These are phyloP conservation scores for Akanthomyces uredinophilus DNA, from an alignment of 2,329 filamentous ascomycete species.

Conservation along the genomic window DNA sequence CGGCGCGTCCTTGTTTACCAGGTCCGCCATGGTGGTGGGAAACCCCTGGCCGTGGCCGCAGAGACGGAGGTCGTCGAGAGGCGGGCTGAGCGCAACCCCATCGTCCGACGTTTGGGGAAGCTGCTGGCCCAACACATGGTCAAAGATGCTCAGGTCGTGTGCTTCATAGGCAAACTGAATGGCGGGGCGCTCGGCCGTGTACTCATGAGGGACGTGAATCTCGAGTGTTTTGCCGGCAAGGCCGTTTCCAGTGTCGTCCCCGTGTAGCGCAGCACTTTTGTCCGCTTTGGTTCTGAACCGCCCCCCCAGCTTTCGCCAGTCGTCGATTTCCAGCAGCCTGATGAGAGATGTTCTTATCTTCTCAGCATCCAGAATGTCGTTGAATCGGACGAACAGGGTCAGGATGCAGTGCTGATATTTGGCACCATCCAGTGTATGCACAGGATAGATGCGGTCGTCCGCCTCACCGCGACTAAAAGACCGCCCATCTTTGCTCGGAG, in stretches of 20 bases:
- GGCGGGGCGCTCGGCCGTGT: not conserved
- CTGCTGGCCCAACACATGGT: not conserved
- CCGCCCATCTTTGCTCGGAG: too few species aligned
- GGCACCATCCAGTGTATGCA: too few species aligned
- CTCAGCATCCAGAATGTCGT: constrained; percentile 4
- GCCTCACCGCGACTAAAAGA: too few species aligned
- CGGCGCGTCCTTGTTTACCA: constrained; percentile 29
- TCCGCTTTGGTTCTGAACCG: not conserved
- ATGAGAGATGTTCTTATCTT: not conserved
- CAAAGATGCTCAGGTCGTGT: not conserved
- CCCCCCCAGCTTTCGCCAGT: constrained; percentile 4
- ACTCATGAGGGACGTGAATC: not conserved
- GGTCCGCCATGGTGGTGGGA: not conserved
- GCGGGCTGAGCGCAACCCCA: too few species aligned
- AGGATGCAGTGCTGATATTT: too few species aligned
- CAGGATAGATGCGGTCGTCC: too few species aligned
- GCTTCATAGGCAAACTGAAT: not conserved
- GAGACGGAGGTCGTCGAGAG: too few species aligned
- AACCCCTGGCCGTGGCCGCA: not conserved
- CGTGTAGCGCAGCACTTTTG: too few species aligned
- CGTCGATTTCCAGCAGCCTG: not conserved
- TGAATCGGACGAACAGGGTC: not conserved
- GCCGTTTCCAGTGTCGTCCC: not conserved
- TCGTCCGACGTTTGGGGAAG: not conserved
- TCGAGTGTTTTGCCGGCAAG: not conserved